A percentile compares a stretch with the other conserved stretches of the same genome.
phyloP scores from a whole-genome alignment of 345 rosid genomes.

The Gossypium herbaceum region DNA sequence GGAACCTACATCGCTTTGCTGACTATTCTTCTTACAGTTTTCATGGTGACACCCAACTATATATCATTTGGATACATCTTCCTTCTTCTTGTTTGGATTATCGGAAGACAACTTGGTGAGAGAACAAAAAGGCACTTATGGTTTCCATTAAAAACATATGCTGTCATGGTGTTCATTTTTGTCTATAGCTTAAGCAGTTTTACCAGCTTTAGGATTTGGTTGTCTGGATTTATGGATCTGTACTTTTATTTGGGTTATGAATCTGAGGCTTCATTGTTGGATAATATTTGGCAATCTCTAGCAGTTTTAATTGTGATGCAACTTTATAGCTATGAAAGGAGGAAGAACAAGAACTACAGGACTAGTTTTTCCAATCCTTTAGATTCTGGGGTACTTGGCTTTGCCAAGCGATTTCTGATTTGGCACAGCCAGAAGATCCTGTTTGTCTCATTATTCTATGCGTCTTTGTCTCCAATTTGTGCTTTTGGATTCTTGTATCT shows the following conservation, averaged over 20 bases:
- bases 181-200: slow-evolving; percentile 87
- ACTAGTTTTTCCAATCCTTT: slow-evolving; percentile 44
- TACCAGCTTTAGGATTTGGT: slow-evolving; percentile 70
- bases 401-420: slow-evolving; percentile 65
- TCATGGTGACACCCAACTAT: slow-evolving; percentile 81
- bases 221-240: slow-evolving; percentile 65
- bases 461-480: slow-evolving; percentile 75
- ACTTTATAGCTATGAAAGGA: slow-evolving; percentile 96
- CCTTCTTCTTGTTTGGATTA: slow-evolving; percentile 90
- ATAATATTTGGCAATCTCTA: slow-evolving; percentile 92
- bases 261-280: slow-evolving; percentile 61
- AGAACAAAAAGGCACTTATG: slow-evolving; percentile 81
- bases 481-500: slow-evolving; percentile 84
- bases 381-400: slow-evolving; percentile 60
- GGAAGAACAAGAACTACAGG: slow-evolving; percentile 71
- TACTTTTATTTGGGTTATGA: slow-evolving; percentile 74
- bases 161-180: slow-evolving; percentile 71
- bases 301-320: slow-evolving; percentile 98
- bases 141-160: slow-evolving; percentile 90
- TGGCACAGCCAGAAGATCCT: slow-evolving; percentile 96
- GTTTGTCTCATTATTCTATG: slow-evolving; percentile 71
- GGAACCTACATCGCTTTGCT: slow-evolving; percentile 94
- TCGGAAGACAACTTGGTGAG: slow-evolving; percentile 92
- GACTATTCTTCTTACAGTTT: slow-evolving; percentile 86
- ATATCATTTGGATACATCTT: slow-evolving; percentile 90